A percentile compares a stretch with the other conserved stretches of the same genome.
phyloP scores from a whole-genome alignment of 2,329 filamentous ascomycete species.

The Trichoderma guizhouense region DNA sequence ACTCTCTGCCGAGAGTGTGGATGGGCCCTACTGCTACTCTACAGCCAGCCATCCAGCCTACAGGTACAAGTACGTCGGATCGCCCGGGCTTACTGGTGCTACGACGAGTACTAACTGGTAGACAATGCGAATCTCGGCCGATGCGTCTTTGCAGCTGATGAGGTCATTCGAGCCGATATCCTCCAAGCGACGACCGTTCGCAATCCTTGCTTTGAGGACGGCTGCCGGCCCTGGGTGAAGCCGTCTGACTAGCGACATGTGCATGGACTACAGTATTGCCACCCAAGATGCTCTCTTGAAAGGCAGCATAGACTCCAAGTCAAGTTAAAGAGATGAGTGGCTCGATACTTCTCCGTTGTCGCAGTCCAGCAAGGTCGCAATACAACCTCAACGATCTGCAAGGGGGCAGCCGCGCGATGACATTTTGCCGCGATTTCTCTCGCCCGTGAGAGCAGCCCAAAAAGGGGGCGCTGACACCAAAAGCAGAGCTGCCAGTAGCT shows the following conservation, averaged over 20 bases:
- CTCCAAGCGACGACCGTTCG: background rate
- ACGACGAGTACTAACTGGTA: background rate
- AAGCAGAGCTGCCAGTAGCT: background rate
- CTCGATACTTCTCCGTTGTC: background rate
- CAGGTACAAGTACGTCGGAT: background rate
- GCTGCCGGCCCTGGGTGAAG: background rate
- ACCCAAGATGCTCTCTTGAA: background rate
- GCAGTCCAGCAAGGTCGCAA: background rate
- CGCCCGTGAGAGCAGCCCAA: background rate
- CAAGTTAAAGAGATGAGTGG: background rate
- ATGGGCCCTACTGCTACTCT: background rate
- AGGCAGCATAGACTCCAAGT: background rate
- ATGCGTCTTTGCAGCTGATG: background rate
- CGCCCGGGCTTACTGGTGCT: background rate
- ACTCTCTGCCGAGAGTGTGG: background rate
- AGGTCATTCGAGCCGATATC: constrained; percentile 1
- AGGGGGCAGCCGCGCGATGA: constrained; percentile 10
- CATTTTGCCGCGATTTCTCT: background rate
- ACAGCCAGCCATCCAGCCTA: background rate
- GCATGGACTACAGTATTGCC: background rate
- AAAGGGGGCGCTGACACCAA: constrained; percentile 6
- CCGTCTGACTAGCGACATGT: background rate
- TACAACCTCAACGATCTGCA: background rate
- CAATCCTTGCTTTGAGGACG: background rate
- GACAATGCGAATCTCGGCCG: background rate